Evolutionary conservation across 768 basidiomycete genomes (phyloP), one percentile per base, ranked within the genome.

Genomic region (Baorangia bicolor): DNA sequence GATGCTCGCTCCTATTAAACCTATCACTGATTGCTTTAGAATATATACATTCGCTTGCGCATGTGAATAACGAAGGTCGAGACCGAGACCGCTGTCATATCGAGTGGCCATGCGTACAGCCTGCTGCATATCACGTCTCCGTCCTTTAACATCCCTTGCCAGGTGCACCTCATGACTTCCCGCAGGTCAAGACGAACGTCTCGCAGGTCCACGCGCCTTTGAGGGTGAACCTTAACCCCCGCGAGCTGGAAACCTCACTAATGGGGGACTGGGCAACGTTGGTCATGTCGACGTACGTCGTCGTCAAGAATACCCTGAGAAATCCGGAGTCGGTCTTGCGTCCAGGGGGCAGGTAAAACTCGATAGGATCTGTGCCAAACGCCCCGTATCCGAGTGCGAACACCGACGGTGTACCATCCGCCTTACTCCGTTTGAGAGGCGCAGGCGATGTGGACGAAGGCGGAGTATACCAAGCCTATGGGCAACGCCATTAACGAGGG

Each of bases 281-380:
- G 28, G 31, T 46, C 61, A 66, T 63, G 37, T 65, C 58, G n/a
- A 63, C 61, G n/a, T 60, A 60, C 11, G 44, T 23, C 16, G 49
- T 60, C 50, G 64, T 60, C 56, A 65, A 39, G 43, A 65, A 65
- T 4, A 65, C 33, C 39, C 58, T 66, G 56, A 65, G 61, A 37
- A 65, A 66, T 14, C 58, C 61, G 2, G 64, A 63, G 41, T 65
- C 64, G 2, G 8, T 50, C 6, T 42, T 6, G 5, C 37, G 12
- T 16, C 30, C 54, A 0, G 20, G 23, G 1, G 55, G 53, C 4
- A 63, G 55, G 44, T 56, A 58, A 21, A 65, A 58, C 33, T 65
- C 51, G 46, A 66, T 53, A 8, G 64, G 46, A 33, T 66, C 28
- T 5, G 58, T 60, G 9, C 64, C 61, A 23, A 60, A 66, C 12